Percentiles rank a stretch among this genome's conserved stretches.
phyloP scores from a whole-genome alignment of 129 eudicot genomes.

The Escallonia rubra region DNA sequence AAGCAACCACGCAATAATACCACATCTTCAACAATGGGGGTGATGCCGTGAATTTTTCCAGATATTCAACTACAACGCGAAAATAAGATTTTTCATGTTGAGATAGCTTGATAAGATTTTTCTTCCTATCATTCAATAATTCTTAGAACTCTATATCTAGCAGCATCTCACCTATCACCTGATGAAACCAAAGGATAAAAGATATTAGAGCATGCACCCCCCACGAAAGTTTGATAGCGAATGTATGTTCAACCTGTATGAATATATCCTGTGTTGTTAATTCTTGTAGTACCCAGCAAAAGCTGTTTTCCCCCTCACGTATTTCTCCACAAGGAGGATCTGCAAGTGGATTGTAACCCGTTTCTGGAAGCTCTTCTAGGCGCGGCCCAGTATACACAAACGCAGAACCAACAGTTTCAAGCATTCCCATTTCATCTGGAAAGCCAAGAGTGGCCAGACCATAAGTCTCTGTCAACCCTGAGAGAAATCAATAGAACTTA shows the following conservation, averaged over 20 bases:
- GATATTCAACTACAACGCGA: slow-evolving; percentile 78
- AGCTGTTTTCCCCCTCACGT: slow-evolving; percentile 52
- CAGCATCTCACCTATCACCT: slow-evolving; percentile 97
- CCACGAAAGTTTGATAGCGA: neutral
- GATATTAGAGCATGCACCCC: no score
- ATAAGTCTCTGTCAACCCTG: slow-evolving; percentile 98
- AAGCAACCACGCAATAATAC: neutral
- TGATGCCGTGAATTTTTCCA: slow-evolving; percentile 70
- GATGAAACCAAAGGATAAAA: slow-evolving; percentile 10
- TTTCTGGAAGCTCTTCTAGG: slow-evolving; percentile 85
- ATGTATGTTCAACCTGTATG: slow-evolving; percentile 58
- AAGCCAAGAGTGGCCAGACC: slow-evolving; percentile 73
- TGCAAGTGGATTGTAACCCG: slow-evolving; percentile 91
- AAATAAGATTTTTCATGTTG: no score
- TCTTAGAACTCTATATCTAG: slow-evolving; percentile 75
- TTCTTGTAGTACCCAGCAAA: slow-evolving; percentile 90
- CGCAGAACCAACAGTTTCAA: slow-evolving; percentile 79
- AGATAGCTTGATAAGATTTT: slow-evolving; percentile 85
- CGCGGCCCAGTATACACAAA: slow-evolving; percentile 77
- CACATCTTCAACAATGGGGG: slow-evolving; percentile 90
- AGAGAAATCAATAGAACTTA: neutral
- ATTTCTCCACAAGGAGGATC: slow-evolving; percentile 92
- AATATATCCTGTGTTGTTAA: slow-evolving; percentile 73
- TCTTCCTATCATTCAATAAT: slow-evolving; percentile 86
- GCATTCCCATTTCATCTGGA: slow-evolving; percentile 87